These are phyloP conservation scores for Atkinsonella texensis DNA, from an alignment of 2,329 filamentous ascomycete species.

Conservation along the genomic window DNA sequence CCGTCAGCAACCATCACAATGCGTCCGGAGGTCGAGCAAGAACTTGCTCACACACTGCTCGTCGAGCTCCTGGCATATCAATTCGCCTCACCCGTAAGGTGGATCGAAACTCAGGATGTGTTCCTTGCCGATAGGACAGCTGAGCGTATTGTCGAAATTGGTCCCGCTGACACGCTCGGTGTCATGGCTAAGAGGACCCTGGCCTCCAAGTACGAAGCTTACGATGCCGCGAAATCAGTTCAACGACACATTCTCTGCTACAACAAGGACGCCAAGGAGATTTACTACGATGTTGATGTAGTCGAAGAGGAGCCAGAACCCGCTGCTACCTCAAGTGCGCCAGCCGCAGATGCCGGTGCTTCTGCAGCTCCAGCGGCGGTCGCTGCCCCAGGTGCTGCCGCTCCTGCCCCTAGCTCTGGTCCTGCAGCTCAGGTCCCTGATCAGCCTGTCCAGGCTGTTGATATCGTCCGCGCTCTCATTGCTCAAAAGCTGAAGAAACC, in stretches of 20 bases:
- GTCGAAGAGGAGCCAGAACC: constrained; percentile 78
- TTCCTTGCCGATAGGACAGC: constrained; percentile 92
- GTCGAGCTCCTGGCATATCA: constrained; percentile 98
- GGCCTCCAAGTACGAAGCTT: constrained; percentile 95
- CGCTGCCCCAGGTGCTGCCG: constrained; percentile 40
- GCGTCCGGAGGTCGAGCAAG: constrained; percentile 98
- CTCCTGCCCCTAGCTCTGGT: constrained; percentile 60
- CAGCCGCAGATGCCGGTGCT: constrained; percentile 40
- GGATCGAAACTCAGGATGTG: constrained; percentile 99
- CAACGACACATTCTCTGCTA: constrained; percentile 98
- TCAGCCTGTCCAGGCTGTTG: constrained; percentile 74
- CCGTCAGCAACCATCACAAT: constrained; percentile 40
- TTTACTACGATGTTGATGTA: constrained; percentile 97
- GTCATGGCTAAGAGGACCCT: constrained; percentile 96
- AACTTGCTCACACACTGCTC: constrained; percentile 94
- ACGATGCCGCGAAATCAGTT: constrained; percentile 91
- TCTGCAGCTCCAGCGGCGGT: constrained; percentile 42
- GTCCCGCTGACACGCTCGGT: constrained; percentile 90
- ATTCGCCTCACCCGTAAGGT: constrained; percentile 96
- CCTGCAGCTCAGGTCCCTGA: constrained; percentile 81
- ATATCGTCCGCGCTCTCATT: constrained; percentile 79
- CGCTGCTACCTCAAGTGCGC: constrained; percentile 33
- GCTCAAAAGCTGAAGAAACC: constrained; percentile 98
- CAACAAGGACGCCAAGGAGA: constrained; percentile 98
- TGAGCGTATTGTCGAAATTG: constrained; percentile 95